These are phyloP conservation scores for Allomyces macrogynus DNA, from an alignment of 192 early-diverging fungal genomes.

Conservation along the genomic window DNA sequence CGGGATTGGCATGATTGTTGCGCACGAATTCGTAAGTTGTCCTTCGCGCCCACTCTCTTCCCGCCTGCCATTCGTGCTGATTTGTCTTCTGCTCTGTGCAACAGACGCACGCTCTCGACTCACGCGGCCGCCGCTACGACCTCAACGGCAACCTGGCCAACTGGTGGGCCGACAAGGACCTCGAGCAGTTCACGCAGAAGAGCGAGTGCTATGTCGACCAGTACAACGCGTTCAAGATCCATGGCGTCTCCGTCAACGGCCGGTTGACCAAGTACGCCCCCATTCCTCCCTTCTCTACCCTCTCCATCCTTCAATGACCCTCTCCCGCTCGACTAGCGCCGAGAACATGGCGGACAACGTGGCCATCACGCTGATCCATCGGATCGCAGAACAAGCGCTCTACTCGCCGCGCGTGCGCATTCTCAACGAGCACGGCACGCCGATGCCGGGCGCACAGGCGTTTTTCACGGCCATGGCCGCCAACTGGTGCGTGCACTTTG, in stretches of 20 bases:
- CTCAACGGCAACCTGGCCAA: neutral
- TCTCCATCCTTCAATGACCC: neutral
- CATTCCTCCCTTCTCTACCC: neutral
- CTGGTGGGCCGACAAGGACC: neutral
- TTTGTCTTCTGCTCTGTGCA: no score
- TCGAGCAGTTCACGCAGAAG: neutral
- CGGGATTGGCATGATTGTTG: neutral
- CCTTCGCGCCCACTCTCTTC: no score
- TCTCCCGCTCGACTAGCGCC: neutral
- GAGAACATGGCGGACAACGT: neutral
- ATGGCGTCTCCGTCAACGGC: neutral
- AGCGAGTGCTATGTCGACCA: neutral
- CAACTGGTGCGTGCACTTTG: neutral
- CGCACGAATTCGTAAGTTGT: neutral
- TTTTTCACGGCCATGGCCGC: neutral
- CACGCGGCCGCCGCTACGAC: neutral
- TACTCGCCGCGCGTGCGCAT: neutral
- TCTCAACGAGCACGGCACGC: neutral
- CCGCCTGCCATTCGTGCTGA: no score
- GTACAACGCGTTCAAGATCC: neutral
- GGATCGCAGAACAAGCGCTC: neutral
- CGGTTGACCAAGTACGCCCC: neutral
- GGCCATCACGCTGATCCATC: neutral
- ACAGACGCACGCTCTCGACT: neutral
- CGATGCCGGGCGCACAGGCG: neutral